A percentile compares a stretch with the other conserved stretches of the same genome.
Evolutionary conservation across 345 rosid species (phyloP).

Genomic region (Geranium rotundifolium): DNA sequence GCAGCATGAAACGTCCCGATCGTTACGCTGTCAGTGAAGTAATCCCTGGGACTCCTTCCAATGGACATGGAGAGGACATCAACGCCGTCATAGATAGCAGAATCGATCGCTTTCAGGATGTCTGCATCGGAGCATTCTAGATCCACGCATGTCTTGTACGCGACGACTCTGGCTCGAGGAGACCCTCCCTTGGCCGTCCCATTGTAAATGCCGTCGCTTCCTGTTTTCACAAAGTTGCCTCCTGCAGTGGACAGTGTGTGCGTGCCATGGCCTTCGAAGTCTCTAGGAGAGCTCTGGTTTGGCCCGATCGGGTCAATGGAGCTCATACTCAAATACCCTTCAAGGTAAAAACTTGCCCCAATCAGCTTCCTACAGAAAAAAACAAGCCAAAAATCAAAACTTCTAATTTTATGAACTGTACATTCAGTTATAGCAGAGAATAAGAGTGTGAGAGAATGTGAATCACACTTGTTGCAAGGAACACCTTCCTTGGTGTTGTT

Average conservation of each 20-base stretch:
- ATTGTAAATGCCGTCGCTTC: slow-evolving; percentile 16
- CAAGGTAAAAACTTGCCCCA: slow-evolving; percentile 43
- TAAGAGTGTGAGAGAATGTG: not conserved
- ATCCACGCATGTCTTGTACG: slow-evolving; percentile 50
- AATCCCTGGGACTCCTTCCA: slow-evolving; percentile 19
- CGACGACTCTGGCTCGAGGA: slow-evolving; percentile 43
- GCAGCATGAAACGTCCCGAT: slow-evolving; percentile 48
- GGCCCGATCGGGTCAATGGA: not conserved
- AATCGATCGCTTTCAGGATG: no score
- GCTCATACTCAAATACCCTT: no score
- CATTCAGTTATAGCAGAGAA: not conserved
- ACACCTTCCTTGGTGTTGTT: slow-evolving; percentile 15
- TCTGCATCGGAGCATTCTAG: slow-evolving; percentile 33
- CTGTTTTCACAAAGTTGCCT: slow-evolving; percentile 30
- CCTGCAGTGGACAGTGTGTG: slow-evolving; percentile 45
- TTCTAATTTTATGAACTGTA: not conserved
- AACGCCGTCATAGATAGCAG: slow-evolving; percentile 49
- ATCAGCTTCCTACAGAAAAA: slow-evolving; percentile 40
- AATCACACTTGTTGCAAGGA: slow-evolving; percentile 40
- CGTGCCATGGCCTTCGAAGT: slow-evolving; percentile 38
- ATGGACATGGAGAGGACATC: no score
- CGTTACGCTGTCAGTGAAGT: slow-evolving; percentile 22
- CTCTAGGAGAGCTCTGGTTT: slow-evolving; percentile 15
- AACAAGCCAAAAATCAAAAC: not conserved
- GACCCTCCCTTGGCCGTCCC: slow-evolving; percentile 52